Evolutionary conservation across 768 basidiomycete genomes (phyloP), one percentile per base, ranked within the genome.

Genomic region (Psilocybe cubensis): DNA sequence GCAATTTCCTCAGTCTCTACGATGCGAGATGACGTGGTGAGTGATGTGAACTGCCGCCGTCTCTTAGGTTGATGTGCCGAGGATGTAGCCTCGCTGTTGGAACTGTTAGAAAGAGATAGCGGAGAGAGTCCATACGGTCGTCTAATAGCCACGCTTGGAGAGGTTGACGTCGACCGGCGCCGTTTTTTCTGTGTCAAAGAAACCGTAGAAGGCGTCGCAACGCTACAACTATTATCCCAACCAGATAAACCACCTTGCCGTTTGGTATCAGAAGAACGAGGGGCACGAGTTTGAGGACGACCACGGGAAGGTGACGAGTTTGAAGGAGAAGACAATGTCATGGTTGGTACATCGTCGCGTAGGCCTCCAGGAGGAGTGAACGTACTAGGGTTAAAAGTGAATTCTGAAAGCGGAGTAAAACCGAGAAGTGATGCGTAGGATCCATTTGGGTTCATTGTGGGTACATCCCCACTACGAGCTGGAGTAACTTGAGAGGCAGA

Each of bases 191-290:
- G 7, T 28, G 52, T 18, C 29, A 43, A 55, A 44, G 24, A 27
- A n/a, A 17, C 49, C 17, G 21, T 28, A 18, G 49, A 46, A 18
- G 45, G 42, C 14, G 18, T 47, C 27, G 29, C 55, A 40, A 48
- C 55, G 38, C 11, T 31, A 7, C 40, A 8, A 18, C 31, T n/a
- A n/a, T 40, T 56, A 3, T 54, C 46, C 64, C 64, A 65, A 9
- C 62, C 64, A 12, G 40, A 59, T 17, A 65, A 48, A 3, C 62
- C 64, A 42, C 62, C 52, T 41, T 57, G 7, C 10, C 46, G 44
- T 17, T 20, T 43, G 4, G 28, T 47, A 28, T 48, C 17, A 51
- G 58, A 47, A 33, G 58, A 54, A 14, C 35, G 45, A 18, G 53
- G 33, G 8, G 51, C 42, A 23, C 53, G 29, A 35, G 41, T 44